These are phyloP conservation scores for Candida nemodendra DNA, from an alignment of 805 yeast species.

Conservation along the genomic window DNA sequence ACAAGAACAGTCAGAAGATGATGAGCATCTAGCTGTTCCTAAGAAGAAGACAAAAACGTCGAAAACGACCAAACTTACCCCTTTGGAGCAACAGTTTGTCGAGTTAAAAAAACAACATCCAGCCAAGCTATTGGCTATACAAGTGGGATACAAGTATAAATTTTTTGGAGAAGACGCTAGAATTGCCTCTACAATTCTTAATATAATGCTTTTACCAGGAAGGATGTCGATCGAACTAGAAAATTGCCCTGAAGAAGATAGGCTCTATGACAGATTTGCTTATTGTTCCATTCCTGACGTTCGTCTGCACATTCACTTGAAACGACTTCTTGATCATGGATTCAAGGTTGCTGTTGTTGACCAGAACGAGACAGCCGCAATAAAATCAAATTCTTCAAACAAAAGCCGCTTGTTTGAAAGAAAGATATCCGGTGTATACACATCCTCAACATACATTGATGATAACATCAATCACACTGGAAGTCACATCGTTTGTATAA, in stretches of 20 bases:
- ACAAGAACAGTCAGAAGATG: slow-evolving; percentile 3
- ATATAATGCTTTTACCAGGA: slow-evolving; percentile 74
- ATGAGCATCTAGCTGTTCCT: slow-evolving; percentile 3
- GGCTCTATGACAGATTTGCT: slow-evolving; percentile 59
- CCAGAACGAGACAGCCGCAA: slow-evolving; percentile 78
- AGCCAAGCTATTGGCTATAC: slow-evolving; percentile 75
- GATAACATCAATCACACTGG: slow-evolving; percentile 27
- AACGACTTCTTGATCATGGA: slow-evolving; percentile 68
- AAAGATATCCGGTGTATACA: slow-evolving; percentile 66
- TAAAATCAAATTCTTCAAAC: slow-evolving; percentile 54
- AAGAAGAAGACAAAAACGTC: slow-evolving; percentile 10
- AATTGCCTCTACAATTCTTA: slow-evolving; percentile 60
- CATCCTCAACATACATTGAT: slow-evolving; percentile 81
- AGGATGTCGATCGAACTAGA: slow-evolving; percentile 51
- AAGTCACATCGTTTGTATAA: slow-evolving; percentile 47
- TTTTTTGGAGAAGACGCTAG: slow-evolving; percentile 85
- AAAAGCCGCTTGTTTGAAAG: slow-evolving; percentile 64
- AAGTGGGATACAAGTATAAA: slow-evolving; percentile 90
- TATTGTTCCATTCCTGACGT: slow-evolving; percentile 84
- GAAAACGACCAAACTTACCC: slow-evolving; percentile 49
- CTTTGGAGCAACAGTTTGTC: slow-evolving; percentile 75
- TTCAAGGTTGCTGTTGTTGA: slow-evolving; percentile 83
- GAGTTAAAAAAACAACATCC: slow-evolving; percentile 57
- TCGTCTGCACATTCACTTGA: slow-evolving; percentile 71
- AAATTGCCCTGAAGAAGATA: slow-evolving; percentile 39